Base-by-base conservation (phyloP, 2,329 filamentous ascomycete species). In the Aureobasidium pullulans region DNA sequence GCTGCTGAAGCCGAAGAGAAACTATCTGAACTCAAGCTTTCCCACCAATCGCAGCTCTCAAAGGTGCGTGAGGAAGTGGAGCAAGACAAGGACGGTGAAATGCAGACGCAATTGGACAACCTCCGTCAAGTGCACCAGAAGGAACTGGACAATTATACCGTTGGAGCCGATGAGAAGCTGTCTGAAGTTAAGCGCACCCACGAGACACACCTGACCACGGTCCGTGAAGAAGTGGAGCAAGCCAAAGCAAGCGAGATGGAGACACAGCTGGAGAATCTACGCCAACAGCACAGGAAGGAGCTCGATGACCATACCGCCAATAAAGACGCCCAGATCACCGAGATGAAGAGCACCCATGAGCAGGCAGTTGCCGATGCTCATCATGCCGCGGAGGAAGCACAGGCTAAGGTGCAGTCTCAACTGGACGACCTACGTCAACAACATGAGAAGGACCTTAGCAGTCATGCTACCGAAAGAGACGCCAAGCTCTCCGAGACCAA, bases 371-470 rank as follows among this genome's bases (percentile, higher is more conserved):
- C 49, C n/a, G 43, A 56, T 4, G 48, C 40, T 34, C 43, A 49
- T 29, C 42, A 15, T 5, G 36, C 23, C 23, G 37, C 37, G 15
- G 46, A 34, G 10, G 47, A 59, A 23, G 37, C 46, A 7, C 46
- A 59, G 13, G 46, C 46, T 13, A 23, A 59, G 37, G 37, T 52
- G 36, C 42, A 57, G 34, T 40, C 43, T 31, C 54, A 36, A 15
- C 19, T 48, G 11, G 34, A 48, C 8, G 23, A 15, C 10, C 32
- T 57, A 4, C 42, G 19, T 15, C 7, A 44, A 47, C 40, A 39
- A 31, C 54, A 57, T n/a, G 39, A 53, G 11, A 43, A 59, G 57
- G 39, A 59, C 13, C 31, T 52, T 10, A 32, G 31, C 39, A 53
- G n/a, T n/a, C 57, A 44, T 7, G 32, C 16, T 31, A 19, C 36